phyloP scores from a whole-genome alignment of 2,329 filamentous ascomycete genomes.

The Cadophora sp. region DNA sequence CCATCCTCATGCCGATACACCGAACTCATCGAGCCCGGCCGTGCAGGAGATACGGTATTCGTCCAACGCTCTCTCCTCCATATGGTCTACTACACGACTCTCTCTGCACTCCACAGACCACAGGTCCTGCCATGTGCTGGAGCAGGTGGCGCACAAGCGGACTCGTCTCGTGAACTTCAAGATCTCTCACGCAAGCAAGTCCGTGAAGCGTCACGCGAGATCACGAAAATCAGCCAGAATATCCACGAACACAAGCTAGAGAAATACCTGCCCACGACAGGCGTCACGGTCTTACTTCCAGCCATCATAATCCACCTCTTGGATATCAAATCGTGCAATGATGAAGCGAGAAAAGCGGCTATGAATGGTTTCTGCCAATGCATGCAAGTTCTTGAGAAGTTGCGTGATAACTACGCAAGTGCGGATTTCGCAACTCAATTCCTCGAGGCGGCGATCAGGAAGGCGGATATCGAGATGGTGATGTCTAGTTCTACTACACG shows the following conservation, averaged over 20 bases:
- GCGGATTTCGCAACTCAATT: constrained; percentile 97
- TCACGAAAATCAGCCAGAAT: constrained; percentile 82
- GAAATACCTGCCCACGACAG: constrained; percentile 83
- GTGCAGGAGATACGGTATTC: constrained; percentile 62
- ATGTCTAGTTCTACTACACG: not conserved
- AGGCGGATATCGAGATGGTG: constrained; percentile 69
- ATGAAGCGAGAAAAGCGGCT: constrained; percentile 73
- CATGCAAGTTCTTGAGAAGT: constrained; percentile 87
- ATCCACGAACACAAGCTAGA: constrained; percentile 77
- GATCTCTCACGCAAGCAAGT: constrained; percentile 85
- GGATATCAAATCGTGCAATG: constrained; percentile 85
- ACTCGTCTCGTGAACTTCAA: constrained; percentile 72
- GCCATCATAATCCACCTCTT: constrained; percentile 94
- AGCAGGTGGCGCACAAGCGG: constrained; percentile 58
- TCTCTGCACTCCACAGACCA: constrained; percentile 89
- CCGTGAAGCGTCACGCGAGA: constrained; percentile 81
- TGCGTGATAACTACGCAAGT: constrained; percentile 88
- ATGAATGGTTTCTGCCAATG: constrained; percentile 87
- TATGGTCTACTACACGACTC: constrained; percentile 92
- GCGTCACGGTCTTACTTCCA: constrained; percentile 88
- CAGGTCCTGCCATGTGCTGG: constrained; percentile 77
- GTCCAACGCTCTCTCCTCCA: constrained; percentile 87
- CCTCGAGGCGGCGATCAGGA: constrained; percentile 88
- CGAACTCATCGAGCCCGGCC: constrained; percentile 60
- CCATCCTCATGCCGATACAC: constrained; percentile 76